phyloP scores from a whole-genome alignment of 208 protist genomes.

The Acanthamoeba triangularis region DNA sequence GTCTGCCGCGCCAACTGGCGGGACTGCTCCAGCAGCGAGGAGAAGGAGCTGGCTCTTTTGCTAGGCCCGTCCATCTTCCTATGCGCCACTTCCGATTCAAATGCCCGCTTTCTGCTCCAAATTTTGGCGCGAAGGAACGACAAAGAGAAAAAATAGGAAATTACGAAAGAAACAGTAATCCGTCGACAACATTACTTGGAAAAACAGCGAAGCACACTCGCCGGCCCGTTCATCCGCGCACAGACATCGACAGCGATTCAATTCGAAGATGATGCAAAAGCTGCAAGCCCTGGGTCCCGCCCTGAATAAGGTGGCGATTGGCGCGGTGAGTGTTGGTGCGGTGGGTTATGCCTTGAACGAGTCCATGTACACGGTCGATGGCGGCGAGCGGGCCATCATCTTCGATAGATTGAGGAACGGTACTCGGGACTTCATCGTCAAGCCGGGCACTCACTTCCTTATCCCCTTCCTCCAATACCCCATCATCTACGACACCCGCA shows the following conservation, averaged over 20 bases:
- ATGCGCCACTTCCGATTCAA: neutral
- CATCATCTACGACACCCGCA: slow-evolving; percentile 72
- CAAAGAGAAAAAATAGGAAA: neutral
- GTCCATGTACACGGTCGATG: slow-evolving; percentile 72
- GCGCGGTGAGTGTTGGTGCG: neutral
- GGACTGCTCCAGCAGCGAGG: slow-evolving; percentile 56
- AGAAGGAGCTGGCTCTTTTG: neutral
- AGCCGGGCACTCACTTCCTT: slow-evolving; percentile 70
- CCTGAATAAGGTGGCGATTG: slow-evolving; percentile 35
- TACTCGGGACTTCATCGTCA: slow-evolving; percentile 73
- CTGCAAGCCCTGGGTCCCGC: neutral
- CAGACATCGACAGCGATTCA: too few relatives aligned
- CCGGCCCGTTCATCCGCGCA: too few relatives aligned
- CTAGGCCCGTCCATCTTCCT: slow-evolving; percentile 10
- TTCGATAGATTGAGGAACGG: slow-evolving; percentile 73
- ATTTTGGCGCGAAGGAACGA: neutral
- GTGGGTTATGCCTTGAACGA: slow-evolving; percentile 49
- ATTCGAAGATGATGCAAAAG: neutral
- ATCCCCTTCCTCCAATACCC: slow-evolving; percentile 73
- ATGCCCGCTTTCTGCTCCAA: neutral
- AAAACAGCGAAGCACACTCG: neutral
- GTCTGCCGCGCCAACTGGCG: slow-evolving; percentile 38
- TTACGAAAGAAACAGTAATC: neutral
- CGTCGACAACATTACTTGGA: neutral
- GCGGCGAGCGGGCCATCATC: slow-evolving; percentile 62